Evolutionary conservation across 441 rosid genomes (phyloP).

Genomic region (Euphorbia corollata): DNA sequence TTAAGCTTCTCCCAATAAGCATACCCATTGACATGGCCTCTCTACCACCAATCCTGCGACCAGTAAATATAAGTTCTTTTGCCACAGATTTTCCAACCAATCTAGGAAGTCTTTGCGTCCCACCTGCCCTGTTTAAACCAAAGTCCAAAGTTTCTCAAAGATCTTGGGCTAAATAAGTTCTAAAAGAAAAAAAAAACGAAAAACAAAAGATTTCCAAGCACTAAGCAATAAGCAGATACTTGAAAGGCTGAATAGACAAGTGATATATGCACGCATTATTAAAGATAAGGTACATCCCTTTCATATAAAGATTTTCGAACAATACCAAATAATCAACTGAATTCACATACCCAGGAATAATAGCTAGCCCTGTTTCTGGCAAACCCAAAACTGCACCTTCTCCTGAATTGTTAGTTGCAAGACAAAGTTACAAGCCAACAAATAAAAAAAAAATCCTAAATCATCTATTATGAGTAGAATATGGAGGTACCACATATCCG

Average conservation of each 20-base stretch:
- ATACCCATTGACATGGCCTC: constrained; percentile 64
- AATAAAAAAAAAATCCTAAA: constrained; percentile 1
- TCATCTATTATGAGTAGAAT: constrained; percentile 7
- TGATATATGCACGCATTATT: neutral
- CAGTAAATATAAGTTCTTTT: constrained; percentile 80
- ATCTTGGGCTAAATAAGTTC: constrained; percentile 5
- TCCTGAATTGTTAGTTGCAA: constrained; percentile 34
- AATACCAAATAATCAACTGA: constrained; percentile 1
- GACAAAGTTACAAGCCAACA: constrained; percentile 9
- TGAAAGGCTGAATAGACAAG: neutral
- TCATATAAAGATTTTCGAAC: neutral
- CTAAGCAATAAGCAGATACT: neutral
- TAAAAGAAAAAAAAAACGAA: neutral
- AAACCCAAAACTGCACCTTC: constrained; percentile 72
- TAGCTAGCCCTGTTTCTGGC: constrained; percentile 96
- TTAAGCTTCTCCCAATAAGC: constrained; percentile 14
- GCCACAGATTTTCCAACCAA: constrained; percentile 71
- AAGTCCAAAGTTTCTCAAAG: constrained; percentile 10
- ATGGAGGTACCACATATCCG: constrained; percentile 63
- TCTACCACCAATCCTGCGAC: constrained; percentile 57
- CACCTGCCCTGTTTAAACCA: constrained; percentile 61
- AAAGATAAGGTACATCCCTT: neutral
- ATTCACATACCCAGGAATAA: constrained; percentile 66
- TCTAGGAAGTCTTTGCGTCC: constrained; percentile 82
- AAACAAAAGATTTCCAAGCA: neutral